Percentiles rank a stretch among this genome's conserved stretches.
Evolutionary conservation across 306 rosid species (phyloP).

Genomic region (Notholithocarpus densiflorus): DNA sequence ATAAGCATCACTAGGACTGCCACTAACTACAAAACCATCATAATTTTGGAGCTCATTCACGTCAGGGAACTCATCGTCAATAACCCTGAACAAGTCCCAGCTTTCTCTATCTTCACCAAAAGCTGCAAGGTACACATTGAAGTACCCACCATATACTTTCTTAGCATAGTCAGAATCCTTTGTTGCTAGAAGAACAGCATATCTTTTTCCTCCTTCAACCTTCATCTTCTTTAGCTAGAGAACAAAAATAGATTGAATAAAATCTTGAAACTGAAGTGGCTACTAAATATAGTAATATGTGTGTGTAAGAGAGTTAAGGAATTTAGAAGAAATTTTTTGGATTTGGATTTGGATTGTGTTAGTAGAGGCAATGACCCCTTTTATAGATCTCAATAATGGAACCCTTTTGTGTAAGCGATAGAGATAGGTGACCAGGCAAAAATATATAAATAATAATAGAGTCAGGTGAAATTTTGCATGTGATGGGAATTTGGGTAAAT

Average conservation of each 20-base stretch:
- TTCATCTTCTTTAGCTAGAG: slow-evolving; percentile 1
- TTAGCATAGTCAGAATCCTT: slow-evolving; percentile 57
- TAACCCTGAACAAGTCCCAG: slow-evolving; percentile 62
- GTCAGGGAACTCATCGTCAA: slow-evolving; percentile 58
- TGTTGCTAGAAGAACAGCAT: slow-evolving; percentile 51
- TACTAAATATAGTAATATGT: not conserved
- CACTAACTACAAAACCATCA: slow-evolving; percentile 62
- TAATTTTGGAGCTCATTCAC: slow-evolving; percentile 36
- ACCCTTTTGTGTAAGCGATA: too few relatives aligned
- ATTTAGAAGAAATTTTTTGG: not conserved
- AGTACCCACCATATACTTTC: slow-evolving; percentile 58
- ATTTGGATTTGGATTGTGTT: not conserved
- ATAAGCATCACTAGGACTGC: slow-evolving; percentile 60
- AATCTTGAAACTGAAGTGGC: not conserved
- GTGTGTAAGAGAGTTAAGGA: not conserved
- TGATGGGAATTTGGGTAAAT: too few relatives aligned
- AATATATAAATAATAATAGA: too few relatives aligned
- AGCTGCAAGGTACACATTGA: slow-evolving; percentile 46
- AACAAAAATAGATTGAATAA: not conserved
- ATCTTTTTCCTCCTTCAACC: slow-evolving; percentile 28
- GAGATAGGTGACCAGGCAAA: too few relatives aligned
- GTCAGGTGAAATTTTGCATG: not conserved
- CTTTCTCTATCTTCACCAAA: slow-evolving; percentile 62
- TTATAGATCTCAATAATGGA: slow-evolving; percentile 4
- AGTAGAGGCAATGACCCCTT: not conserved